Percentiles rank a stretch among this genome's conserved stretches.
Conservation (phyloP, 305 asterid genomes). For the Rubia tinctorum region DNA sequence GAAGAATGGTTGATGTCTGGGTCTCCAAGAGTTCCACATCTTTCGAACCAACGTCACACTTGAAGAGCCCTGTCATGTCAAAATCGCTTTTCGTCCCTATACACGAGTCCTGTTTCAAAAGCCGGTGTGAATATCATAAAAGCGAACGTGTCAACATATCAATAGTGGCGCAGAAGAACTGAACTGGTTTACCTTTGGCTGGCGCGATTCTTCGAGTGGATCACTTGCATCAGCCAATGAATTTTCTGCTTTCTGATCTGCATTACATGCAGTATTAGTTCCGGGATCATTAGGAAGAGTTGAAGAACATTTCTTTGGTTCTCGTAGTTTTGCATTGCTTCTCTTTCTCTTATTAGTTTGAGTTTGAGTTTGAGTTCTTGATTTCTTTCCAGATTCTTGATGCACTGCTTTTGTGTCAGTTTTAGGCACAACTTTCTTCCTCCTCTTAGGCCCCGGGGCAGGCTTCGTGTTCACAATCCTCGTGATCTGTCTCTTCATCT, state of each 20-base stretch:
- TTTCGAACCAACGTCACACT: neutral
- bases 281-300: slow-evolving; percentile 14
- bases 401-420: slow-evolving; percentile 7
- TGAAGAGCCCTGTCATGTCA: neutral
- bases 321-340: slow-evolving; percentile 15
- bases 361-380: slow-evolving; percentile 9
- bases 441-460: slow-evolving; percentile 10
- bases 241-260: slow-evolving; percentile 3
- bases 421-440: slow-evolving; percentile 17
- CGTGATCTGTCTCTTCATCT: slow-evolving; percentile 41
- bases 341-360: neutral
- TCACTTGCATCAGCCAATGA: slow-evolving; percentile 14
- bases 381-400: slow-evolving; percentile 10
- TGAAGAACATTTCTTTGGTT: slow-evolving; percentile 11
- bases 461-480: slow-evolving; percentile 24
- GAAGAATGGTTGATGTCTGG: neutral
- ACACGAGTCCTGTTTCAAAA: neutral
- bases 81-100: neutral
- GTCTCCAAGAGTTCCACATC: neutral
- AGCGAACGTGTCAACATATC: too few species aligned
- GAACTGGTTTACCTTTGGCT: neutral
- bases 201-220: neutral
- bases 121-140: neutral
- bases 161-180: too few species aligned
- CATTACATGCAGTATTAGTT: neutral